These are phyloP conservation scores for Carex parvula DNA, from an alignment of 176 grass and related monocot species.

Conservation along the genomic window DNA sequence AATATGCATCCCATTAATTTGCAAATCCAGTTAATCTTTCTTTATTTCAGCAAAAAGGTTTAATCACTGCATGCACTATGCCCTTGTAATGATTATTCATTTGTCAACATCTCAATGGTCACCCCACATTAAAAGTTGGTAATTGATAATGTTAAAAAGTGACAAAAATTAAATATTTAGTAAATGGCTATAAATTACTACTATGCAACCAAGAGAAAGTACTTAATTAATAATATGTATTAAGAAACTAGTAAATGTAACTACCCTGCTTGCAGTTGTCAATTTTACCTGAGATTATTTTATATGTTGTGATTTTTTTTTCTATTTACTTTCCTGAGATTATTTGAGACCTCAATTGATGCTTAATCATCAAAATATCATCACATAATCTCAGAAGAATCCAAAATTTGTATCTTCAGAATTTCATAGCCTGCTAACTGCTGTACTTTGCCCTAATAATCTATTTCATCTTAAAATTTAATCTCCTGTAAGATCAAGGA, in stretches of 20 bases:
- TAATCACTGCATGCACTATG: neutral
- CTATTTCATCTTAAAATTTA: neutral
- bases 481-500: constrained; percentile 22
- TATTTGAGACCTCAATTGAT: too few species aligned
- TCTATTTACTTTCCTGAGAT: neutral
- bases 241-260: neutral
- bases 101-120: constrained; percentile 1
- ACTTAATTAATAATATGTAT: neutral
- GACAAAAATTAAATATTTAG: neutral
- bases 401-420: neutral
- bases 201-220: neutral
- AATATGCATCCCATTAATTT: neutral
- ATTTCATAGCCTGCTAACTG: neutral
- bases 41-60: neutral
- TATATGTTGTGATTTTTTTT: neutral
- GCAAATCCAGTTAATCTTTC: neutral
- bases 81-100: neutral
- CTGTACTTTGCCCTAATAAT: neutral
- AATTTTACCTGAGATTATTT: neutral
- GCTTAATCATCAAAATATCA: too few species aligned
- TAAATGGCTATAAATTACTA: neutral
- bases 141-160: neutral
- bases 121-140: neutral
- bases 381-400: neutral
- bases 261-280: neutral